Evolutionary conservation across 805 yeast species (phyloP), one percentile per base, ranked within the genome.

Genomic region (Metschnikowia orientalis): DNA sequence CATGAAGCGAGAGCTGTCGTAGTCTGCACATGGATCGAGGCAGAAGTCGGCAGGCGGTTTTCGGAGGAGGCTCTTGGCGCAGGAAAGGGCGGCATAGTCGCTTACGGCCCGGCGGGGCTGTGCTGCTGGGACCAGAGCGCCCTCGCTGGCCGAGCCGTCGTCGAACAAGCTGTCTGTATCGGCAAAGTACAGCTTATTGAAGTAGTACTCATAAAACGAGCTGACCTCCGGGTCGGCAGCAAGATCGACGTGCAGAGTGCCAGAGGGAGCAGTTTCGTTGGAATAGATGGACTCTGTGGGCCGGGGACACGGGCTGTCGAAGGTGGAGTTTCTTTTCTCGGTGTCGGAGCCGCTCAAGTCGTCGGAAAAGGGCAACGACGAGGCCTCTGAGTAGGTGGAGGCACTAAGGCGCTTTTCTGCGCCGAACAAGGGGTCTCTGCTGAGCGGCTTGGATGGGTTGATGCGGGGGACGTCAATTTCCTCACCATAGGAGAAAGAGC

Each of bases 21-120:
- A 46, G n/a, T 46, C 50, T 8, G 48, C 47, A 9, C 44, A 41
- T 13, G 37, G 4, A 26, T 46, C 50, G 8, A 46, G 43, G 24
- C 45, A 41, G 18, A 27, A 34, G 21, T 40, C 40, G 10, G 21
- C 4, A 4, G 42, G 14, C 5, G 20, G 18, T 16, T n/a, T 17
- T 17, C 26, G 21, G 9, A 16, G 3, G 8, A 23, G 6, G n/a
- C 9, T 10, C 11, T n/a, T 8, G n/a, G 23, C 9, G 18, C 16
- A 6, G 2, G 22, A 9, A 8, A 26, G 16, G 11, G 17, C 18
- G 4, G 18, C 10, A 11, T 5, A 25, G 11, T 7, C 28, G 28
- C 18, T 15, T 11, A 15, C 18, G 14, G 17, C 18, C 18, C 17
- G 7, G 23, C 7, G 23, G 25, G 11, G 18, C 5, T 13, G 17